phyloP scores from a whole-genome alignment of 192 early-diverging fungal species.

The Backusella tuberculispora region DNA sequence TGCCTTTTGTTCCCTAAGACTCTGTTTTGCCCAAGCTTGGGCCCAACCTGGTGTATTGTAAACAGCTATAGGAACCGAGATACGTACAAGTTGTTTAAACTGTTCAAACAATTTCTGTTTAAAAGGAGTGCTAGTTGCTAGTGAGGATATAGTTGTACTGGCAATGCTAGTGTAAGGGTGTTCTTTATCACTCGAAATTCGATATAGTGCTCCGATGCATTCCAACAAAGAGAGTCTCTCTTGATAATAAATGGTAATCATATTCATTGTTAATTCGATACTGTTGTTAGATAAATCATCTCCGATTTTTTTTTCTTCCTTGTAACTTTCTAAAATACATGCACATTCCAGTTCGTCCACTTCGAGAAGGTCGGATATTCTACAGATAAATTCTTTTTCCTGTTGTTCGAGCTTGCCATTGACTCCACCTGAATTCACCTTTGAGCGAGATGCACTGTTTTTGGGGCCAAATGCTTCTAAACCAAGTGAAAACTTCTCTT shows the following conservation, averaged over 20 bases:
- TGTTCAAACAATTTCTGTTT: constrained; percentile 26
- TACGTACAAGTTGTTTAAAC: constrained; percentile 16
- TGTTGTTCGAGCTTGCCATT: constrained; percentile 38
- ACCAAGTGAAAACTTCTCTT: constrained; percentile 37
- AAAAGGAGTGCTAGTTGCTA: constrained; percentile 19
- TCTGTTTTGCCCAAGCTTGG: constrained; percentile 44
- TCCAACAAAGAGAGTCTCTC: constrained; percentile 33
- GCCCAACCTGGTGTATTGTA: constrained; percentile 24
- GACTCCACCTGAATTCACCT: constrained; percentile 37
- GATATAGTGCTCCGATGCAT: constrained; percentile 27
- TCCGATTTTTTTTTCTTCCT: constrained; percentile 14
- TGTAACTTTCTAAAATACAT: constrained; percentile 28
- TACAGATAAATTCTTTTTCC: constrained; percentile 46
- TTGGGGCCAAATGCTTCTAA: constrained; percentile 44
- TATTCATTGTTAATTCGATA: background rate
- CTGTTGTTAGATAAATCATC: background rate
- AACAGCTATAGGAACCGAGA: constrained; percentile 35
- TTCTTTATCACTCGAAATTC: constrained; percentile 10
- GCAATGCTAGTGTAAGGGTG: constrained; percentile 27
- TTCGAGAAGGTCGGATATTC: constrained; percentile 42
- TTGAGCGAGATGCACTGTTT: constrained; percentile 36
- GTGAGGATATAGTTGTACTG: background rate
- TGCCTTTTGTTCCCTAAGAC: constrained; percentile 46
- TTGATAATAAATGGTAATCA: constrained; percentile 28
- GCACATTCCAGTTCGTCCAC: constrained; percentile 48